phyloP scores from a whole-genome alignment of 164 flowering plant genomes.

The Houttuynia cordata region DNA sequence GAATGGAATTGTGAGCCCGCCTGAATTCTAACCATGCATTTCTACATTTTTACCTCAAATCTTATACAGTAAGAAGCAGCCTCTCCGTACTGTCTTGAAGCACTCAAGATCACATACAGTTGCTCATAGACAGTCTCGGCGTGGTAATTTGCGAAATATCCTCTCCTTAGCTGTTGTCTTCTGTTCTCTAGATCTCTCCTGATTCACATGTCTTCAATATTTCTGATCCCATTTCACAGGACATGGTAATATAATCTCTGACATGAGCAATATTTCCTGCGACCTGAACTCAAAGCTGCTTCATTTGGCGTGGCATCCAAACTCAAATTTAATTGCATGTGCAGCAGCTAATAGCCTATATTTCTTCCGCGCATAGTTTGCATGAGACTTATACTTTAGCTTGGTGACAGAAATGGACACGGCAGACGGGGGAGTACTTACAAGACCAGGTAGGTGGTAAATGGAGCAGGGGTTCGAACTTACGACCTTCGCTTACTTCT shows the following conservation, averaged over 20 bases:
- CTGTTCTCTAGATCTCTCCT: neutral
- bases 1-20: neutral
- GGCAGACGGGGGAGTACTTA: too few species aligned
- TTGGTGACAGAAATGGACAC: neutral
- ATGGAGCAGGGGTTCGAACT: too few species aligned
- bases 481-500: too few species aligned
- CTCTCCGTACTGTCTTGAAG: neutral
- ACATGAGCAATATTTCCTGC: neutral
- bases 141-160: neutral
- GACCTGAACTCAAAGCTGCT: neutral
- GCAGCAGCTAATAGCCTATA: slow-evolving; percentile 55
- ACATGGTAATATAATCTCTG: neutral
- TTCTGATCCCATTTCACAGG: neutral
- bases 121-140: neutral
- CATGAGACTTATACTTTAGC: neutral
- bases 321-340: slow-evolving; percentile 48
- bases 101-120: neutral
- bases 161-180: neutral
- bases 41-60: neutral
- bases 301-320: slow-evolving; percentile 79
- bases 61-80: neutral
- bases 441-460: too few species aligned
- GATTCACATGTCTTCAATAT: neutral
- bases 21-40: neutral
- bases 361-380: slow-evolving; percentile 40